Evolutionary conservation across 495 filamentous ascomycete genomes (phyloP), one percentile per base, ranked within the genome.

Genomic region (Neurospora sp.): DNA sequence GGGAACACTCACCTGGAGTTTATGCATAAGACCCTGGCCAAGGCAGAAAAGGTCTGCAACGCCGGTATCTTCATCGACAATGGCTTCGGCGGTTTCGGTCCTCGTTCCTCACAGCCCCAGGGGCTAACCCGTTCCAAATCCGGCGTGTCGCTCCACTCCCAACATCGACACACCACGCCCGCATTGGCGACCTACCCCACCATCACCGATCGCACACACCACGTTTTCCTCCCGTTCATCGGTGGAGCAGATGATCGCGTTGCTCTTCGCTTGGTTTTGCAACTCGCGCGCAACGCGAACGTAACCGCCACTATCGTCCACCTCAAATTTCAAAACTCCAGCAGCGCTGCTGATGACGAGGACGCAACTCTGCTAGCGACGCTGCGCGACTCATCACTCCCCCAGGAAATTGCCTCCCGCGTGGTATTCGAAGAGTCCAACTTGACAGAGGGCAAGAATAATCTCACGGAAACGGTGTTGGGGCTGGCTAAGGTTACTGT

Each of bases 191-290:
- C 82, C 39, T 77, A 76, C 59, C 90, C 85, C 16, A 35, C 14
- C 27, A 82, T 89, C 53, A 81, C 81, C 14, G 87, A 93, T 74
- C 91, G 89, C 70, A 89, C 88, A 39, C 94, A 97, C 77, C 94
- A 97, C 75, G 85, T 99, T 74, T 93, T 96, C 76, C 83, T 97
- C 70, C 93, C 93, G 3, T 98, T 92, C 82, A 89, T 97, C 72
- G 96, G 96, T 59, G 93, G 94, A 5, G 79, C 85, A 3, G 96
- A 98, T 80, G 95, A 97, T 78, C 89, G 88, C n/a, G 87, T 90
- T 59, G 93, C 94, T 0, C 84, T 97, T 1, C 85, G 90, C 6
- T 88, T 98, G 40, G 90, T 96, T 7, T 85, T 98, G 18, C 94
- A 96, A 74, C 83, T 98, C 1, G 91, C 89, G 1, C 87, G 89